phyloP scores from a whole-genome alignment of 2,329 filamentous ascomycete genomes.

The Hysterium pulicare region DNA sequence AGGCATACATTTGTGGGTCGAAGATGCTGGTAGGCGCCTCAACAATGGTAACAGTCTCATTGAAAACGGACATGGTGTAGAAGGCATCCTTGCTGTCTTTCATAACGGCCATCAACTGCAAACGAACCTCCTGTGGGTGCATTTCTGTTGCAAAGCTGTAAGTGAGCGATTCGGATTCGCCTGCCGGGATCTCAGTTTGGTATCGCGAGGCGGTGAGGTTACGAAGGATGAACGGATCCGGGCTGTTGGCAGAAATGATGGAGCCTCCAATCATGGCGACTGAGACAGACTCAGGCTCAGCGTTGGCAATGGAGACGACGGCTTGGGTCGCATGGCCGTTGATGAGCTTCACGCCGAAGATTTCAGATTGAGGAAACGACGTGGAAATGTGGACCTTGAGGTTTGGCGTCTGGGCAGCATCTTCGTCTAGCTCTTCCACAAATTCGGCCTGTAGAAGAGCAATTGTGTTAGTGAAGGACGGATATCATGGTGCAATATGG shows the following conservation, averaged over 20 bases:
- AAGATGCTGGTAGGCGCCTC: conserved; percentile 89
- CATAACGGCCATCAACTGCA: conserved; percentile 75
- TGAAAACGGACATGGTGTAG: conserved; percentile 76
- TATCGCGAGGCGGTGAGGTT: conserved; percentile 81
- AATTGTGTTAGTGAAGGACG: conserved; percentile 30
- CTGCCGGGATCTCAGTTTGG: conserved; percentile 68
- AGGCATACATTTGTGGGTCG: conserved; percentile 86
- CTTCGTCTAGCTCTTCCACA: conserved; percentile 54
- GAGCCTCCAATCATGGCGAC: conserved; percentile 75
- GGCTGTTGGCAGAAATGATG: conserved; percentile 59
- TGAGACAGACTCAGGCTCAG: conserved; percentile 71
- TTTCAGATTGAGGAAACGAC: conserved; percentile 65
- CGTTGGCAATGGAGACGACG: conserved; percentile 77
- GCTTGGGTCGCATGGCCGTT: conserved; percentile 86
- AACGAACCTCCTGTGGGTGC: conserved; percentile 81
- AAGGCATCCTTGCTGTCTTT: conserved; percentile 63
- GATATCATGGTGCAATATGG: conserved; percentile 8
- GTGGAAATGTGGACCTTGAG: conserved; percentile 55
- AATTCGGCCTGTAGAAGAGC: conserved; percentile 20
- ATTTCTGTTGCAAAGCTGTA: conserved; percentile 88
- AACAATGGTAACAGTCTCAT: conserved; percentile 79
- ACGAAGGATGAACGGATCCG: conserved; percentile 62
- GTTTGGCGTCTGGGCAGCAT: conserved; percentile 60
- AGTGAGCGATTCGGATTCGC: conserved; percentile 70
- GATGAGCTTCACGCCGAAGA: conserved; percentile 93